A percentile compares a stretch with the other conserved stretches of the same genome.
Conservation (phyloP, 1,284 basidiomycete species). For the Ustilago tritici region DNA sequence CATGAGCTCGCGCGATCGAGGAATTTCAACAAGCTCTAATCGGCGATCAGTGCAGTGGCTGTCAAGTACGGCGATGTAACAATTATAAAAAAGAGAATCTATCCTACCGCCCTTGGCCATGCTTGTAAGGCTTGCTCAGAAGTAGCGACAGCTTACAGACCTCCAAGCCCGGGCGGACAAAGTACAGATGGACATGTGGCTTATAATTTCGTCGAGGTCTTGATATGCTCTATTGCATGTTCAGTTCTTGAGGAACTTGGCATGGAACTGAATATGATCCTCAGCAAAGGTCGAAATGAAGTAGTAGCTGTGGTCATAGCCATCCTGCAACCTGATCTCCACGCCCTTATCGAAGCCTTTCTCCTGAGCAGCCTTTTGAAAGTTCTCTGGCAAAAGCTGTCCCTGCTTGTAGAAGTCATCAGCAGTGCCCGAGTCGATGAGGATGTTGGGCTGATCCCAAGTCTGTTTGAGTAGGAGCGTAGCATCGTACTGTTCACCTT, state of each 20-base stretch:
- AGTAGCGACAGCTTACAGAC: too few species aligned
- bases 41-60: too few species aligned
- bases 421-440: conserved; percentile 74
- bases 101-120: too few species aligned
- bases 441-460: conserved; percentile 72
- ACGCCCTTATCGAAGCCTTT: conserved; percentile 77
- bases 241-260: conserved; percentile 58
- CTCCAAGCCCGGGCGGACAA: too few species aligned
- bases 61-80: too few species aligned
- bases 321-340: conserved; percentile 85
- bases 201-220: too few species aligned
- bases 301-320: conserved; percentile 82
- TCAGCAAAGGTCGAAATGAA: conserved; percentile 78
- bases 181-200: too few species aligned
- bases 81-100: too few species aligned
- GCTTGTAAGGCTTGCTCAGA: too few species aligned
- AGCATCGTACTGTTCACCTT: conserved; percentile 86
- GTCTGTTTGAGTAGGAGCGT: conserved; percentile 81
- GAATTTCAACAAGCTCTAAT: too few species aligned
- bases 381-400: conserved; percentile 89
- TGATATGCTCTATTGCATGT: background rate
- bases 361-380: conserved; percentile 80
- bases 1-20: too few species aligned
- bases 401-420: conserved; percentile 88
- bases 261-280: conserved; percentile 67